These are phyloP conservation scores for Ceratocystis variospora DNA, from an alignment of 2,329 filamentous ascomycete genomes.

Conservation along the genomic window DNA sequence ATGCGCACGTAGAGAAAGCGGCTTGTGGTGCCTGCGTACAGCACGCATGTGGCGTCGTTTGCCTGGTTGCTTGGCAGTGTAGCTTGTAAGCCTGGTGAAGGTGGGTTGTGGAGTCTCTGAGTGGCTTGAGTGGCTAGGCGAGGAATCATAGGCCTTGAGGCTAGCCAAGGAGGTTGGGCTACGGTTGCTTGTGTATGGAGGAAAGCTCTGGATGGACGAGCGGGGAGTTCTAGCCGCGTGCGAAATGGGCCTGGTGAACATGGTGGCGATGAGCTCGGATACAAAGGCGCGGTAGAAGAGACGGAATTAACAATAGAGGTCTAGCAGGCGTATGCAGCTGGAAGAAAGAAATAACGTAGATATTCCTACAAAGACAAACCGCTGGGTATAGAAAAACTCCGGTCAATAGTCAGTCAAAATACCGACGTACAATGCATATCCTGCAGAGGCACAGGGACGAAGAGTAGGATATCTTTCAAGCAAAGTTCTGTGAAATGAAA, in stretches of 20 bases:
- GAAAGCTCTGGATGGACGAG: background rate
- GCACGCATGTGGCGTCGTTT: background rate
- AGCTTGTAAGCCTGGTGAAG: background rate
- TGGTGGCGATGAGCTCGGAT: background rate
- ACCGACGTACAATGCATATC: too few species aligned
- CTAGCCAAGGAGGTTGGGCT: background rate
- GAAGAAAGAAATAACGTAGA: too few species aligned
- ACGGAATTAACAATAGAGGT: background rate
- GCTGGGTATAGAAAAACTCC: too few species aligned
- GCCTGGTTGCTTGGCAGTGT: background rate
- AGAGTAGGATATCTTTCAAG: too few species aligned
- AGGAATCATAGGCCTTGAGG: background rate
- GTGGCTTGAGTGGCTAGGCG: background rate
- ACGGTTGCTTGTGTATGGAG: background rate
- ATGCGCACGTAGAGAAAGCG: background rate
- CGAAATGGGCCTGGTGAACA: background rate
- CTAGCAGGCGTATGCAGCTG: background rate
- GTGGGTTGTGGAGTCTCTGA: background rate
- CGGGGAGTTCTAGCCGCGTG: background rate
- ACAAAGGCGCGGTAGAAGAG: background rate
- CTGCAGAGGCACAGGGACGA: too few species aligned
- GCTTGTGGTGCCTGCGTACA: slow-evolving; percentile 8
- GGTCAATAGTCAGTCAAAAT: too few species aligned
- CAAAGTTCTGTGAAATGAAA: too few species aligned
- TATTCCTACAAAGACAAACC: too few species aligned